Percentiles rank a stretch among this genome's conserved stretches.
Evolutionary conservation across 169 alveolate species (phyloP).

Genomic region (Plasmodium blacklocki): DNA sequence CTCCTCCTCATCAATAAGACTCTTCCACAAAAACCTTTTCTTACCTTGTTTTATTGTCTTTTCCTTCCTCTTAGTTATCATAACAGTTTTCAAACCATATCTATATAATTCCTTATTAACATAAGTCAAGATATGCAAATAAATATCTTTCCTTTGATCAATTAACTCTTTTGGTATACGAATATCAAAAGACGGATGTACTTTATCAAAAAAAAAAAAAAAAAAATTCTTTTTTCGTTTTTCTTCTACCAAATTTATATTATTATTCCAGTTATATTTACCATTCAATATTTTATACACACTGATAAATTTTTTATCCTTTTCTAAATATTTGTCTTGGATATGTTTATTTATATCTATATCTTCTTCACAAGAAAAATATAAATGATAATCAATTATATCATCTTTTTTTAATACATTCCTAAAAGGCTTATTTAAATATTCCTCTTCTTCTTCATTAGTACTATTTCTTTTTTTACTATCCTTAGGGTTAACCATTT

Average conservation of each 20-base stretch:
- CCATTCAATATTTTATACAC: slow-evolving; percentile 23
- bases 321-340: slow-evolving; percentile 23
- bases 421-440: slow-evolving; percentile 23
- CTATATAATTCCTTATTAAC: slow-evolving; percentile 43
- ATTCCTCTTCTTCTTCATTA: neutral
- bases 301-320: slow-evolving; percentile 32
- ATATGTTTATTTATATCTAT: slow-evolving; percentile 46
- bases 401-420: slow-evolving; percentile 35
- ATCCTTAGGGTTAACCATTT: neutral
- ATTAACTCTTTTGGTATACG: slow-evolving; percentile 10
- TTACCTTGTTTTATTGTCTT: neutral
- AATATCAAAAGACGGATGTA: slow-evolving; percentile 22
- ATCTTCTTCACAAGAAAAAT: slow-evolving; percentile 56
- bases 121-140: slow-evolving; percentile 51
- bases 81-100: slow-evolving; percentile 18
- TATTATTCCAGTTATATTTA: slow-evolving; percentile 25
- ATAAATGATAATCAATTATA: slow-evolving; percentile 56
- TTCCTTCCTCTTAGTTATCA: slow-evolving; percentile 7
- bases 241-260: neutral
- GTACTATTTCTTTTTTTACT: neutral
- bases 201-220: neutral
- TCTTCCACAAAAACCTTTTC: slow-evolving; percentile 23
- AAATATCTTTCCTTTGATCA: slow-evolving; percentile 31
- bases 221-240: slow-evolving; percentile 4
- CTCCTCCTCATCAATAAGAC: slow-evolving; percentile 11